phyloP scores from a whole-genome alignment of 164 flowering plant species.

The Berberis vulgaris region DNA sequence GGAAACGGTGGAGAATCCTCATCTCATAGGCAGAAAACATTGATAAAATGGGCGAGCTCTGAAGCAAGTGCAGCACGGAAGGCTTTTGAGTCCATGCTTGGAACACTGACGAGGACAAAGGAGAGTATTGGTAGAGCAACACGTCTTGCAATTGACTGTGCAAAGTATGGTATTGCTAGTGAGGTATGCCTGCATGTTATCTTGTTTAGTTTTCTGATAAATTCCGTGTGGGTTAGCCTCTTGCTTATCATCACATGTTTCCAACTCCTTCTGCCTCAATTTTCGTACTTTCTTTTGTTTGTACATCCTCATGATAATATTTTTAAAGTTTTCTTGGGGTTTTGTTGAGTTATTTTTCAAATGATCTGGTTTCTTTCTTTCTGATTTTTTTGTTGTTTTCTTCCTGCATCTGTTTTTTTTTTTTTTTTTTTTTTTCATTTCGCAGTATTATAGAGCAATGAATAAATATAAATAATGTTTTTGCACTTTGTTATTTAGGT shows the following conservation, averaged over 20 bases:
- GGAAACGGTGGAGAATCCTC: constrained; percentile 21
- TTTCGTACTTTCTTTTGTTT: no score
- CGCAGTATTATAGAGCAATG: neutral
- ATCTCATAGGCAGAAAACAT: constrained; percentile 21
- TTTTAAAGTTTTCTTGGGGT: no score
- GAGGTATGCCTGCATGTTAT: constrained; percentile 39
- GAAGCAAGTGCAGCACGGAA: constrained; percentile 45
- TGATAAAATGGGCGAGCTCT: constrained; percentile 22
- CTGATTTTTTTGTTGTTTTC: no score
- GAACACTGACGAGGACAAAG: constrained; percentile 71
- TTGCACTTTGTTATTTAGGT: constrained; percentile 32
- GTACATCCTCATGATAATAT: no score
- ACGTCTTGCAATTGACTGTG: constrained; percentile 86
- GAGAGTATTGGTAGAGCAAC: constrained; percentile 96
- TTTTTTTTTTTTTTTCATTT: neutral
- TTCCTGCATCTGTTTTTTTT: no score
- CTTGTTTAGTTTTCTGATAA: neutral
- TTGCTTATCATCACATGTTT: neutral
- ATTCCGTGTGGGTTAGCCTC: neutral
- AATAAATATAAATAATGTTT: neutral
- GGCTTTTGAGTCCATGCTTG: constrained; percentile 58
- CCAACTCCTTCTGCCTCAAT: no score
- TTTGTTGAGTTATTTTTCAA: no score
- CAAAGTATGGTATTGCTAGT: constrained; percentile 58
- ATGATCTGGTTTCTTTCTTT: no score